Percentiles rank a stretch among this genome's conserved stretches.
Conservation (phyloP, 2,329 filamentous ascomycete species). For the Verticillium longisporum region DNA sequence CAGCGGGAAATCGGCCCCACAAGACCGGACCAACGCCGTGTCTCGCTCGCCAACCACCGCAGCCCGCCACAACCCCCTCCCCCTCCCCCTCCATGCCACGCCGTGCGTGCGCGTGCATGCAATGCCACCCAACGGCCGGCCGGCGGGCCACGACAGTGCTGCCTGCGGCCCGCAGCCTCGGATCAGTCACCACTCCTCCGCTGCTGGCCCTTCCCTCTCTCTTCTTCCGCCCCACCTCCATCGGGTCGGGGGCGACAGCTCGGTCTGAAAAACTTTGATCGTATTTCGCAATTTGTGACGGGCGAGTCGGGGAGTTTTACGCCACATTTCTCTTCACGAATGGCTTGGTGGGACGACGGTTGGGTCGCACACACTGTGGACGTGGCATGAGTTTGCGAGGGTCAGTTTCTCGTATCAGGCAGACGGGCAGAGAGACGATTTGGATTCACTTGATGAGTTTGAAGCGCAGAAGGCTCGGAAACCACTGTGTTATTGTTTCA, state of each 20-base stretch:
- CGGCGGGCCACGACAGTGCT: not conserved
- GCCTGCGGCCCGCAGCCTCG: not conserved
- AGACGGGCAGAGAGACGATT: too few relatives aligned
- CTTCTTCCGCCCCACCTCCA: too few relatives aligned
- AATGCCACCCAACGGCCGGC: not conserved
- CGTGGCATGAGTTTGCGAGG: not conserved
- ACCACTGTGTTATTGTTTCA: not conserved
- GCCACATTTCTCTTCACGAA: not conserved
- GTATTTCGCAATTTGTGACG: not conserved
- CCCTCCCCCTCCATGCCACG: too few relatives aligned
- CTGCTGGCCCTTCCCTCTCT: not conserved
- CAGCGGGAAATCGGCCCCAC: not conserved
- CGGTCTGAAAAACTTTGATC: not conserved
- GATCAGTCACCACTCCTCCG: not conserved
- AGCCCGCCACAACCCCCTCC: not conserved
- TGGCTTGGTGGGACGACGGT: not conserved
- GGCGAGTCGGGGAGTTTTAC: not conserved
- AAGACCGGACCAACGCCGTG: not conserved
- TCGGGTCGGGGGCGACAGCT: not conserved
- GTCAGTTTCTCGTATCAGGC: not conserved
- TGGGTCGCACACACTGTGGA: not conserved
- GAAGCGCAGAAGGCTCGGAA: not conserved
- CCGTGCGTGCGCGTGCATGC: too few relatives aligned
- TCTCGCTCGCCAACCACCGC: not conserved
- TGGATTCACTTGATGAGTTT: not conserved